Conservation (phyloP, 2,329 filamentous ascomycete genomes). For the Dothiorella sarmentorum region DNA sequence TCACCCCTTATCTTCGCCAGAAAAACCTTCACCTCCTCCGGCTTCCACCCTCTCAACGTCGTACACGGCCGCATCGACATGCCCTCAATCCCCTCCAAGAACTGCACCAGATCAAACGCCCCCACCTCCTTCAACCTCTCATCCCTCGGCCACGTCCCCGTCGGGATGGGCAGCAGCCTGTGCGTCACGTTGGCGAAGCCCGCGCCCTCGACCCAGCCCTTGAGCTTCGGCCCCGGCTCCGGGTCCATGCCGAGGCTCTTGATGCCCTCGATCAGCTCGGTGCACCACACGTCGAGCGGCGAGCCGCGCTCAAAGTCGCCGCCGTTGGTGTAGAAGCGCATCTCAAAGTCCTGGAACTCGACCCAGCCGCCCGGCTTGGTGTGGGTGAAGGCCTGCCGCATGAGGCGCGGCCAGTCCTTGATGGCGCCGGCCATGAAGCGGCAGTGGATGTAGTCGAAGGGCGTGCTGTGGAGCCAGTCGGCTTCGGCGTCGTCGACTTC, state of each 20-base stretch:
- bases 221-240: slow-evolving; percentile 29
- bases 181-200: slow-evolving; percentile 45
- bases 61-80: slow-evolving; percentile 43
- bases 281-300: slow-evolving; percentile 1
- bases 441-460: slow-evolving; percentile 58
- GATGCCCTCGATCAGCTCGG: not conserved
- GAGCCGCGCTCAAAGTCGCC: slow-evolving; percentile 26
- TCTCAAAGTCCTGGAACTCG: slow-evolving; percentile 30
- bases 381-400: slow-evolving; percentile 30
- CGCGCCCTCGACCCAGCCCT: slow-evolving; percentile 37
- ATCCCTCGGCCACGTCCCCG: slow-evolving; percentile 28
- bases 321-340: slow-evolving; percentile 30
- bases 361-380: slow-evolving; percentile 30
- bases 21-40: slow-evolving; percentile 43
- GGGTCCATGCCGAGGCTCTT: slow-evolving; percentile 16
- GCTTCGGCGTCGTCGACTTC: slow-evolving; percentile 49
- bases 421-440: slow-evolving; percentile 51
- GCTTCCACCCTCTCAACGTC: slow-evolving; percentile 40
- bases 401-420: slow-evolving; percentile 52
- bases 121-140: slow-evolving; percentile 19
- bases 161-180: slow-evolving; percentile 26
- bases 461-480: slow-evolving; percentile 30
- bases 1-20: slow-evolving; percentile 24
- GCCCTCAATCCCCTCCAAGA: slow-evolving; percentile 40
- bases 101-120: slow-evolving; percentile 36